Evolutionary conservation across 306 rosid genomes (phyloP), one percentile per base, ranked within the genome.

Genomic region (Gillenia trifoliata): DNA sequence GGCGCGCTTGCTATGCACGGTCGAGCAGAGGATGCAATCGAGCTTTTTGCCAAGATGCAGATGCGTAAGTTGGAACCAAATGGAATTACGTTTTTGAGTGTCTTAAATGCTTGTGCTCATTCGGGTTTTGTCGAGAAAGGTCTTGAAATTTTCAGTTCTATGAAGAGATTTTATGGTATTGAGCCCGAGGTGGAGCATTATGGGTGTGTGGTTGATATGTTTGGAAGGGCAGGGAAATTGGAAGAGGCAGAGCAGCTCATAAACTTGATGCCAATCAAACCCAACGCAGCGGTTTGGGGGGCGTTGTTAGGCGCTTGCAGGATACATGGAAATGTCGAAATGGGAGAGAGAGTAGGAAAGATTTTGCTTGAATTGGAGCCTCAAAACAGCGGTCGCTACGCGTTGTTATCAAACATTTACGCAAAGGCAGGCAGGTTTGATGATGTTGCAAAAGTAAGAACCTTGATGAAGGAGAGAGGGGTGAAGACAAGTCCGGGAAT

Each of bases 81-180:
- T 65, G 81, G 83, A 28, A 64, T 83, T 15, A 86, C 91, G 0
- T 76, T 86, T 41, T 68, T 86, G n/a, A 72, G 73, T 6, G 78
- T 85, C 55, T 65, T 89, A 43, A 89, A 75, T 79, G 91, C 91
- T 12, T 89, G 89, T 77, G 89, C 93, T 40, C 89, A 83, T 81
- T 82, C 83, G 62, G 93, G 89, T 66, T 61, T 81, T 67, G 85
- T 86, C 20, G 81, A 83, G 45, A 56, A 64, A 56, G 93, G 87
- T 47, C 78, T 89, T 4, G 80, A 60, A 11, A 56, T 84, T n/a
- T 83, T 82, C 2, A 28, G 75, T 61, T 78, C 80, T 13, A 86
- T 89, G 93, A 77, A 70, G 71, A 63, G 55, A 19, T 40, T 75
- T 15, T 81, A 81, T 47, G 86, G 84, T 4, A 62, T 89, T 76